Evolutionary conservation across 768 basidiomycete species (phyloP), one percentile per base, ranked within the genome.

Genomic region (Dacryopinax spathularia): DNA sequence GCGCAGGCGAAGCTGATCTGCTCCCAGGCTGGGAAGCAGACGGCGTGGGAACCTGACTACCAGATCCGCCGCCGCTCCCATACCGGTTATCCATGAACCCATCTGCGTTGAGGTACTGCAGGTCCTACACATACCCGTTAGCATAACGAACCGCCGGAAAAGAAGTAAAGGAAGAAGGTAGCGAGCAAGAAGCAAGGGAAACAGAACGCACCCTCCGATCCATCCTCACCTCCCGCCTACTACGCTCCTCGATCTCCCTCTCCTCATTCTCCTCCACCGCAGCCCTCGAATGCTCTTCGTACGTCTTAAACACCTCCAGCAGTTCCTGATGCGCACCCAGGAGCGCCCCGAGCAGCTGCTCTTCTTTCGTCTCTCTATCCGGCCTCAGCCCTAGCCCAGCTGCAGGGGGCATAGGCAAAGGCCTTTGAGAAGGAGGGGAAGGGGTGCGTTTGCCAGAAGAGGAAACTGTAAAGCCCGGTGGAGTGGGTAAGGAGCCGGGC

Each of bases 211-310:
- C 91, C 69, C 78, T 79, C 62, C 82, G 76, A 71, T 85, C 84
- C 74, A 90, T 81, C 66, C 80, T 80, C 1, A 76, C 78, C 39
- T 91, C 87, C 66, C 79, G 83, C 69, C 78, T 79, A 70, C 89
- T 92, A 65, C 83, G 76, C 68, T 90, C 84, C 68, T 89, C 81
- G 1, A 82, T 80, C 67, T 81, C 79, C 22, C 82, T 75, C 72
- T 89, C 75, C 62, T 81, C 75, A 59, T 69, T 71, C 65, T 76
- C 77, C 61, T 78, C 84, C 34, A 79, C 71, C 15, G 80, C 89
- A 18, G 91, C 78, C 22, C 84, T 78, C 66, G 85, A 80, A 34
- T 91, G 75, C 69, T 95, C 91, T 12, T 91, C 87, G 68, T 91
- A 85, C 69, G 88, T 82, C 60, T 79, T 77, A 64, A 93, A 71